Conservation (phyloP, 1,139 yeast species). For the Kurtzmaniella quercitrusa region DNA sequence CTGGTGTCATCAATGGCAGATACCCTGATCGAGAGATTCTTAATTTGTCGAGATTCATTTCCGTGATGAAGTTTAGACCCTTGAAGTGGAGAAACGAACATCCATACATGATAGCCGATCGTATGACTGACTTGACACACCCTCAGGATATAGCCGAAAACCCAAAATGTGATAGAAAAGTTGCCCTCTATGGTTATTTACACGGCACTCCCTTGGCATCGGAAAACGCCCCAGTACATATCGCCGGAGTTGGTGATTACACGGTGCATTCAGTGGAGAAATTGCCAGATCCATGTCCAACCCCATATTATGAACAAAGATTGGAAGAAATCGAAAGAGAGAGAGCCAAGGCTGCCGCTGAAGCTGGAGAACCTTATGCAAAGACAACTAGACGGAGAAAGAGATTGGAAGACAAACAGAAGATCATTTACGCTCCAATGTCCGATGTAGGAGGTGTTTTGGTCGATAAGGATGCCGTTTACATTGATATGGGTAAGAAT, state of each 20-base stretch:
- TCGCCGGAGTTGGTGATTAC: slow-evolving; percentile 95
- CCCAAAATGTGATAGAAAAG: slow-evolving; percentile 80
- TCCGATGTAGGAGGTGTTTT: slow-evolving; percentile 97
- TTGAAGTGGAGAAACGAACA: slow-evolving; percentile 98
- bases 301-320: slow-evolving; percentile 86
- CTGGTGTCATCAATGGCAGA: slow-evolving; percentile 95
- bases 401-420: slow-evolving; percentile 89
- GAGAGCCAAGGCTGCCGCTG: slow-evolving; percentile 59
- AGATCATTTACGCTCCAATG: slow-evolving; percentile 97
- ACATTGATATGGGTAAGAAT: slow-evolving; percentile 77
- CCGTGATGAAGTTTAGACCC: slow-evolving; percentile 97
- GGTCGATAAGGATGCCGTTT: slow-evolving; percentile 94
- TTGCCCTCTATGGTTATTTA: slow-evolving; percentile 89
- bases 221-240: slow-evolving; percentile 76
- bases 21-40: slow-evolving; percentile 96
- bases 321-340: slow-evolving; percentile 77
- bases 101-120: slow-evolving; percentile 87
- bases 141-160: slow-evolving; percentile 77
- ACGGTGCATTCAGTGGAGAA: slow-evolving; percentile 74
- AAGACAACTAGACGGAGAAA: slow-evolving; percentile 69
- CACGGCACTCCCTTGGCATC: slow-evolving; percentile 88
- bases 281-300: slow-evolving; percentile 97
- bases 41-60: slow-evolving; percentile 85
- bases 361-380: slow-evolving; percentile 50
- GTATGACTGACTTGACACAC: slow-evolving; percentile 93